These are phyloP conservation scores for Moesziomyces parantarcticus DNA, from an alignment of 1,284 basidiomycete species.

Conservation along the genomic window DNA sequence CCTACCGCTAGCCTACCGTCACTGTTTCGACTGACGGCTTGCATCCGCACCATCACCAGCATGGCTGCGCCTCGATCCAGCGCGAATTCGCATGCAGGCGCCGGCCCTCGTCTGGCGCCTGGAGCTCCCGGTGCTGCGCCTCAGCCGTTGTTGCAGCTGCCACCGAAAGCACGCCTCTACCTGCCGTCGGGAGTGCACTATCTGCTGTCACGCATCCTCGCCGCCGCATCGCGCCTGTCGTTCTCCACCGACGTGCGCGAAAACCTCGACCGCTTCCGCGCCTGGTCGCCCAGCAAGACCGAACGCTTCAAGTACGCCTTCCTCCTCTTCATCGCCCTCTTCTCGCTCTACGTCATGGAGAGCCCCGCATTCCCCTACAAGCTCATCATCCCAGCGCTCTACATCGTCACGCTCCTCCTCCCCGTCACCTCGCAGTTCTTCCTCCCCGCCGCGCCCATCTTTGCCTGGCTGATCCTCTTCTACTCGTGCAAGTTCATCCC, in stretches of 20 bases:
- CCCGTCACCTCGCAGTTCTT: conserved; percentile 94
- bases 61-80: conserved; percentile 14
- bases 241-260: conserved; percentile 59
- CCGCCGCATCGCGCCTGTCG: conserved; percentile 58
- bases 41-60: background rate
- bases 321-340: conserved; percentile 71
- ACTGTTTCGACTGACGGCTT: background rate
- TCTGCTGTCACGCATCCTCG: conserved; percentile 55
- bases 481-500: conserved; percentile 89
- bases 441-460: conserved; percentile 85
- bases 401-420: conserved; percentile 77
- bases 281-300: conserved; percentile 46
- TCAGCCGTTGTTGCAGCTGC: conserved; percentile 25
- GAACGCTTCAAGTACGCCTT: conserved; percentile 64
- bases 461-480: conserved; percentile 77
- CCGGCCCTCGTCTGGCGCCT: conserved; percentile 23
- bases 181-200: conserved; percentile 51
- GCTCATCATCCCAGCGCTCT: conserved; percentile 81
- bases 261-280: conserved; percentile 53
- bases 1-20: too few relatives aligned
- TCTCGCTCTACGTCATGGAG: conserved; percentile 83
- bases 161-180: conserved; percentile 39
- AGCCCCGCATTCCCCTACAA: conserved; percentile 78
- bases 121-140: conserved; percentile 19
- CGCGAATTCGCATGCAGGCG: conserved; percentile 2